A percentile compares a stretch with the other conserved stretches of the same genome.
These are phyloP conservation scores for Alternaria tenuissima DNA, from an alignment of 2,329 filamentous ascomycete genomes.

Conservation along the genomic window DNA sequence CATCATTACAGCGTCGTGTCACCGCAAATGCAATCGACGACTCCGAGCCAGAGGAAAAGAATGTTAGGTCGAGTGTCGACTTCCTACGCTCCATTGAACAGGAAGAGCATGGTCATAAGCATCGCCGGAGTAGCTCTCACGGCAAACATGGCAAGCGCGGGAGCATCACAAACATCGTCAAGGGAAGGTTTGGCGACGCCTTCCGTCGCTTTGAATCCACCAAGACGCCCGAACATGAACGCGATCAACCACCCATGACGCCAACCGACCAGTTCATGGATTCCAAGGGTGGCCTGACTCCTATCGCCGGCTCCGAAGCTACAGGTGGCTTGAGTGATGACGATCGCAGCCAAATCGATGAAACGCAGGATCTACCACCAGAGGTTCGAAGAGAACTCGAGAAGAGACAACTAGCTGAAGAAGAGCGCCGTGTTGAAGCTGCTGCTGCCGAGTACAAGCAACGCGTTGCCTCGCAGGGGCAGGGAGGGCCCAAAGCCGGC, in stretches of 20 bases:
- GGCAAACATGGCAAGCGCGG: constrained; percentile 73
- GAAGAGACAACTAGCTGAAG: constrained; percentile 78
- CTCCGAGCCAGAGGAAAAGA: constrained; percentile 64
- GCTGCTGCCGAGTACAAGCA: constrained; percentile 89
- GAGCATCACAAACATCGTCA: constrained; percentile 78
- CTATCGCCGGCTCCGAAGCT: constrained; percentile 79
- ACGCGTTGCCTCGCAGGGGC: constrained; percentile 71
- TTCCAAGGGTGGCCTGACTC: constrained; percentile 57
- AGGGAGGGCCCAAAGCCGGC: constrained; percentile 53
- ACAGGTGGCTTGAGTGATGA: constrained; percentile 74
- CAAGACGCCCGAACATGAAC: constrained; percentile 37
- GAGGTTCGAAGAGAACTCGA: constrained; percentile 93
- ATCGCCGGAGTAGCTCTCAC: constrained; percentile 64
- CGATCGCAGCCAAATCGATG: constrained; percentile 69
- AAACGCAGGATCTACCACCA: constrained; percentile 77
- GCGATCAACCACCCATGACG: constrained; percentile 37
- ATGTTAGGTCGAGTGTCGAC: constrained; percentile 81
- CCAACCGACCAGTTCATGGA: constrained; percentile 37
- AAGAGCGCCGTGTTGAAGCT: constrained; percentile 87
- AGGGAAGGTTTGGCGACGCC: constrained; percentile 88
- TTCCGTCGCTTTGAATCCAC: constrained; percentile 85
- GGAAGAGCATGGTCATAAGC: constrained; percentile 61
- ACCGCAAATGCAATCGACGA: constrained; percentile 46
- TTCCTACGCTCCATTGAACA: constrained; percentile 80
- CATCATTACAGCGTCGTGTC: constrained; percentile 38